Evolutionary conservation across 805 yeast genomes (phyloP), one percentile per base, ranked within the genome.

Genomic region (Metschnikowia borealis): DNA sequence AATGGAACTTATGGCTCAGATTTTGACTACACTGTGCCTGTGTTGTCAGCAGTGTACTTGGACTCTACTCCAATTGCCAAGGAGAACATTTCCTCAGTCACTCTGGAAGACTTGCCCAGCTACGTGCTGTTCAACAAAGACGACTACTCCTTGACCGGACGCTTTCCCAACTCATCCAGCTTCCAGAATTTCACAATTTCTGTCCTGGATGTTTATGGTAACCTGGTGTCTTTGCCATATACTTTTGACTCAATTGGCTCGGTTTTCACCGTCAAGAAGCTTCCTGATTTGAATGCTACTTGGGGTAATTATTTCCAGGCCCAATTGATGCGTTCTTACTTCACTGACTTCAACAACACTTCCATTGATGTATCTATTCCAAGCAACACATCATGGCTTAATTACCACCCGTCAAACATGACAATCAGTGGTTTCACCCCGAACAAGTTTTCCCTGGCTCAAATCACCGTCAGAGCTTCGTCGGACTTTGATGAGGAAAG

Each of bases 391-490:
- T 60, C 59, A 39, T 92, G 98, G 98, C 71, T 92, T 44, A 58
- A 71, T 1, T 90, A 79, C 63, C 79, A 83, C 64, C 58, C 69
- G 41, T 55, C 76, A 10, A 88, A 86, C 61, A 70, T 78, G 63
- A 84, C 95, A 0, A 75, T 92, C 49, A 65, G 67, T 37, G 99
- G 99, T 29, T 62, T 68, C 15, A 86, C 84, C n/a, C 78, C 78
- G 0, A 45, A 18, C 2, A 58, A 66, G 46, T 63, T 74, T 40
- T 51, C 53, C 8, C 51, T 52, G 31, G 52, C 64, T 10, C n/a
- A 47, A 3, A 66, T 73, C 13, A 46, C 54, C 2, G 64, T 73
- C 15, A 53, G 60, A 5, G 77, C 75, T 3, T 37, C 56, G 21
- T 65, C 71, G 10, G 50, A 54, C 13, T 64, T 52, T 38, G 74